A percentile compares a stretch with the other conserved stretches of the same genome.
Conservation (phyloP, 805 yeast genomes). For the Saccharomycopsis fodiens region DNA sequence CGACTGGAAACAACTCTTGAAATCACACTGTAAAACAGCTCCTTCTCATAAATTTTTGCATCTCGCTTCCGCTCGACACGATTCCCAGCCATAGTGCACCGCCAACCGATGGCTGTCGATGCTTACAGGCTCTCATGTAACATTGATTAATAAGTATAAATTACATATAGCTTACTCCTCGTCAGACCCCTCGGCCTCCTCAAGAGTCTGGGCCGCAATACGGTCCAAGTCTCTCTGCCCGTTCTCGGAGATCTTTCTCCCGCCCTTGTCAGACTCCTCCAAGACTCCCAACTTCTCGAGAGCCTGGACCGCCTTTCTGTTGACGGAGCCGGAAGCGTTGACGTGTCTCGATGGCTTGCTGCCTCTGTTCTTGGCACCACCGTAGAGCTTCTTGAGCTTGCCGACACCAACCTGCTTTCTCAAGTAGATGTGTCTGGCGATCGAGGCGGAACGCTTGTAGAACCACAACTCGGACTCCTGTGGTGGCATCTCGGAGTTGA, state of each 20-base stretch:
- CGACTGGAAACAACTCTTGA: no score
- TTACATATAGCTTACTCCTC: constrained; percentile 26
- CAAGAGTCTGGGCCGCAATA: constrained; percentile 98
- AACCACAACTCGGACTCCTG: constrained; percentile 99
- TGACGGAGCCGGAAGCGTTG: constrained; percentile 98
- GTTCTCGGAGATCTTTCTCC: constrained; percentile 98
- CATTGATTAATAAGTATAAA: not conserved
- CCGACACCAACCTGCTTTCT: constrained; percentile 99
- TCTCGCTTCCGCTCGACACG: no score
- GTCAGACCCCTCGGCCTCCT: constrained; percentile 66
- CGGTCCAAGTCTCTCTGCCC: constrained; percentile 99
- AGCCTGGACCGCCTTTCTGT: constrained; percentile 97
- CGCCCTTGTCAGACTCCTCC: constrained; percentile 95
- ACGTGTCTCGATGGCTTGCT: constrained; percentile 97
- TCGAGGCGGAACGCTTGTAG: constrained; percentile 99
- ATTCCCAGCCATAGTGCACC: no score
- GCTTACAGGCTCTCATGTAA: no score
- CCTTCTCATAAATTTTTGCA: no score
- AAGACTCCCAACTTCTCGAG: constrained; percentile 97
- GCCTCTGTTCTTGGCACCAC: constrained; percentile 99
- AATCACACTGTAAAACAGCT: no score
- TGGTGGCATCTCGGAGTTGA: constrained; percentile 99
- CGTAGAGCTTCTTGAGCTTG: constrained; percentile 97
- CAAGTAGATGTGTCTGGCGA: constrained; percentile 99
- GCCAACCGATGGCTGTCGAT: no score